phyloP scores from a whole-genome alignment of 352 stramenopile genomes.

The Globisporangium takayamanum region DNA sequence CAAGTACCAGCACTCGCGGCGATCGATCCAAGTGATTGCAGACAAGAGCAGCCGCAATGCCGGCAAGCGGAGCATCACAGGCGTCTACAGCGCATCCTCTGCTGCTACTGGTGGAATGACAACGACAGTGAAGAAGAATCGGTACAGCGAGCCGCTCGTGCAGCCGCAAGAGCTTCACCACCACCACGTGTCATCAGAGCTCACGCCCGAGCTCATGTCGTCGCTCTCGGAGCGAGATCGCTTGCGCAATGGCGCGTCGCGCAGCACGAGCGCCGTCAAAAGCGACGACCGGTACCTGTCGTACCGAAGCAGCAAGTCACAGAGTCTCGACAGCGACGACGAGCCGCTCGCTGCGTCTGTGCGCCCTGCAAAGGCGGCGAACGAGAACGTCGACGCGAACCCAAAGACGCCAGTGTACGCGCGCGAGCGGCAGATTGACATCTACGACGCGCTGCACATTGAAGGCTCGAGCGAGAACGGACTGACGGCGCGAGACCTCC shows the following conservation, averaged over 20 bases:
- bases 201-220: slow-evolving; percentile 10
- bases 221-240: slow-evolving; percentile 2
- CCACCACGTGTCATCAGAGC: neutral
- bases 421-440: slow-evolving; percentile 44
- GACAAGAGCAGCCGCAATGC: neutral
- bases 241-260: neutral
- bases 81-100: slow-evolving; percentile 1
- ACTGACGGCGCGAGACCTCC: slow-evolving; percentile 22
- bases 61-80: slow-evolving; percentile 8
- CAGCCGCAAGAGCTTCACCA: neutral
- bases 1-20: slow-evolving; percentile 27
- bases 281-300: slow-evolving; percentile 27
- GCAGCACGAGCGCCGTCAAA: neutral
- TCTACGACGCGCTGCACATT: slow-evolving; percentile 54
- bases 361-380: neutral
- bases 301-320: slow-evolving; percentile 28
- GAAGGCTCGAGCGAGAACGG: slow-evolving; percentile 25
- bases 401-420: slow-evolving; percentile 16
- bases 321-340: slow-evolving; percentile 8
- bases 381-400: slow-evolving; percentile 9
- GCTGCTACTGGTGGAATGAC: neutral
- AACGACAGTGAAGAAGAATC: slow-evolving; percentile 8
- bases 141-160: slow-evolving; percentile 16
- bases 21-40: slow-evolving; percentile 40
- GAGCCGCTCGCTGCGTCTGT: neutral